phyloP scores from a whole-genome alignment of 2,329 filamentous ascomycete genomes.

The Zarea fungicola region DNA sequence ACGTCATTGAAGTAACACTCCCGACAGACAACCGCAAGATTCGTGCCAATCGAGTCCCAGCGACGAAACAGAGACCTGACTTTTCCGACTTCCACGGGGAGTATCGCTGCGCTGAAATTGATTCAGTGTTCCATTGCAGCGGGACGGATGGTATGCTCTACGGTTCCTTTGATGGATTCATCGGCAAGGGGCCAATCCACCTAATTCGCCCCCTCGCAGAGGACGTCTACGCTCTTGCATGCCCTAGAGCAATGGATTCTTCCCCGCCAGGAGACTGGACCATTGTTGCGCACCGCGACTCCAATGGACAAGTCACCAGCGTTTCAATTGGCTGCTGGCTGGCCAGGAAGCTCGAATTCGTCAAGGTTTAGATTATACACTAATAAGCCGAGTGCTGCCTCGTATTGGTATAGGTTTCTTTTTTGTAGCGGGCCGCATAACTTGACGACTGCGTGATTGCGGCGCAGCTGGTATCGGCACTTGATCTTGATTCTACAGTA shows the following conservation, averaged over 20 bases:
- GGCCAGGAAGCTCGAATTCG: slow-evolving; percentile 24
- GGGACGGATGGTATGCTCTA: slow-evolving; percentile 34
- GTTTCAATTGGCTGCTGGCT: slow-evolving; percentile 37
- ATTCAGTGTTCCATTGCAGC: slow-evolving; percentile 31
- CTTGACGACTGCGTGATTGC: too few species aligned
- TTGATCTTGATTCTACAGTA: too few species aligned
- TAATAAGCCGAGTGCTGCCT: too few species aligned
- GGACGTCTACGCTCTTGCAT: slow-evolving; percentile 34
- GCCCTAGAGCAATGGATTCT: slow-evolving; percentile 35
- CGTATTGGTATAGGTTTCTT: too few species aligned
- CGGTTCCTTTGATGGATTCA: slow-evolving; percentile 35
- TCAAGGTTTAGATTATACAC: not conserved
- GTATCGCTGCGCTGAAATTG: slow-evolving; percentile 31
- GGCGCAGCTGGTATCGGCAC: too few species aligned
- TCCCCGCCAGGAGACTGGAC: slow-evolving; percentile 40
- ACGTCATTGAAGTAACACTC: slow-evolving; percentile 24
- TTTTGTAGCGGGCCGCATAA: too few species aligned
- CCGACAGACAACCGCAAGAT: slow-evolving; percentile 18
- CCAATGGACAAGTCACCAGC: slow-evolving; percentile 19
- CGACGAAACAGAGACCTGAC: not conserved
- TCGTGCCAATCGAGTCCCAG: slow-evolving; percentile 3
- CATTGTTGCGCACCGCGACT: slow-evolving; percentile 27
- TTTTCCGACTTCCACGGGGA: slow-evolving; percentile 27
- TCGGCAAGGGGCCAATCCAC: slow-evolving; percentile 33
- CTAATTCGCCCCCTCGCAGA: slow-evolving; percentile 33